A percentile compares a stretch with the other conserved stretches of the same genome.
These are phyloP conservation scores for Magnolia kwangsiensis DNA, from an alignment of 164 flowering plant genomes.

Conservation along the genomic window DNA sequence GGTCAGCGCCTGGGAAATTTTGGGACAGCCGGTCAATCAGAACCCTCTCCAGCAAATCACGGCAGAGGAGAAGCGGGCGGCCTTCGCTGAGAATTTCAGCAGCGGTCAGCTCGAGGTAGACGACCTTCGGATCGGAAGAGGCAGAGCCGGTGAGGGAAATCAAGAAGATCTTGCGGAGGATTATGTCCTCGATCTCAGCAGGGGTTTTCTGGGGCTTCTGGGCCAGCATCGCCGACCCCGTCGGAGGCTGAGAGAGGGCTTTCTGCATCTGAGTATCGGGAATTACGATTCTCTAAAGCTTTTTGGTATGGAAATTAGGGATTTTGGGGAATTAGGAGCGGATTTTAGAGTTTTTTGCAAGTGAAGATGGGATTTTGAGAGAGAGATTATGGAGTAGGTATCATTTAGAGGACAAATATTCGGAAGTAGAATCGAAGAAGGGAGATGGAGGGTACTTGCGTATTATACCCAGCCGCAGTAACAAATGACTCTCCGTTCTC, in stretches of 20 bases:
- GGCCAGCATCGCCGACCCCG: slow-evolving; percentile 44
- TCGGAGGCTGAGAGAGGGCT: background rate
- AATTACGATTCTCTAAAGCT: too few species aligned
- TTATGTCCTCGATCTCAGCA: slow-evolving; percentile 73
- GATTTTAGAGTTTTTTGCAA: too few species aligned
- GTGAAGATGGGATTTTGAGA: too few species aligned
- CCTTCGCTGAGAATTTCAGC: slow-evolving; percentile 92
- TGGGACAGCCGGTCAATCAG: slow-evolving; percentile 78
- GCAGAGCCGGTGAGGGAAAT: slow-evolving; percentile 50
- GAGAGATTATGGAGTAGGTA: too few species aligned
- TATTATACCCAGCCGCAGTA: too few species aligned
- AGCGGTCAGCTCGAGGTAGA: slow-evolving; percentile 76
- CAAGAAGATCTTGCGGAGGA: slow-evolving; percentile 75
- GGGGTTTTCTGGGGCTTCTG: slow-evolving; percentile 56
- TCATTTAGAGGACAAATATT: too few species aligned
- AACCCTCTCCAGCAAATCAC: slow-evolving; percentile 72
- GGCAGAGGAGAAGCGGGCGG: slow-evolving; percentile 41
- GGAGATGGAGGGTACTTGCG: too few species aligned
- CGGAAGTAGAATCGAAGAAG: too few species aligned
- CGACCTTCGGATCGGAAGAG: slow-evolving; percentile 44
- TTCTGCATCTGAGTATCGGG: background rate
- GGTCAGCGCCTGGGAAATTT: slow-evolving; percentile 43
- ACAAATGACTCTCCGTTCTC: too few species aligned
- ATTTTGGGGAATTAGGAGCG: too few species aligned
- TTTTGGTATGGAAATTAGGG: too few species aligned